Base-by-base conservation (phyloP, 441 rosid genomes). In the Populus hybrid region DNA sequence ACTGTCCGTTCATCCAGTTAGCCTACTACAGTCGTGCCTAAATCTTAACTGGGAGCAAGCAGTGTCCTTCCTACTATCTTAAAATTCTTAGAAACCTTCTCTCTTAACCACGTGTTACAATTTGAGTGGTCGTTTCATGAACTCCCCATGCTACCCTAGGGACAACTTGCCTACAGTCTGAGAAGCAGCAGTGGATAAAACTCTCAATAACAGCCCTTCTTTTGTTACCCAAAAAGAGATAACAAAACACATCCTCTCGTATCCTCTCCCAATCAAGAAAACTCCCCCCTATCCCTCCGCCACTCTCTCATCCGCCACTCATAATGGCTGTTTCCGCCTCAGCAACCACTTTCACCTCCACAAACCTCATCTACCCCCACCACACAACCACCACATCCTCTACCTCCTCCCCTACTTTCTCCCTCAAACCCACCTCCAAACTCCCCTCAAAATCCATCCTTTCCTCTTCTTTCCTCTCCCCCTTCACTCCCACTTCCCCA, bases 261-360 rank as follows among this genome's bases (percentile, higher is more conserved):
- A 42, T 75, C 69, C 32, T 9, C 28, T 38, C 36, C 66, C 66
- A 61, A 9, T 61, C 66, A 9, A 61, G 28, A 21, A 35, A 68
- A 57, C 57, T 73, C 71, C 28, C 57, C 32, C 32, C 75, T 46
- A 40, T 53, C 24, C 79, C 8, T 32, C 35, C 26, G 2, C 61
- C 53, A 0, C 30, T 70, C 80, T 26, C 67, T 10, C 26, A 40
- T 46, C 67, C 16, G 9, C 59, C 11, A 5, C 67, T 34, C 26
- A 8, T 75, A 38, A 89, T 88, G 91, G 91, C 93, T 32, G 79
- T 90, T 66, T 82, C 91, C 46, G 82, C 89, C 61, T 69, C 88
- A 8, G 79, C 88, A 21, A 79, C 89, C 4, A 79, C 80, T 46
- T 40, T 80, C 34, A 77, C 86, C 65, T 72, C 87, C 69, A 70